Evolutionary conservation across 2,329 filamentous ascomycete species (phyloP), one percentile per base, ranked within the genome.

Genomic region (Pyrenophora tritici-repentis): DNA sequence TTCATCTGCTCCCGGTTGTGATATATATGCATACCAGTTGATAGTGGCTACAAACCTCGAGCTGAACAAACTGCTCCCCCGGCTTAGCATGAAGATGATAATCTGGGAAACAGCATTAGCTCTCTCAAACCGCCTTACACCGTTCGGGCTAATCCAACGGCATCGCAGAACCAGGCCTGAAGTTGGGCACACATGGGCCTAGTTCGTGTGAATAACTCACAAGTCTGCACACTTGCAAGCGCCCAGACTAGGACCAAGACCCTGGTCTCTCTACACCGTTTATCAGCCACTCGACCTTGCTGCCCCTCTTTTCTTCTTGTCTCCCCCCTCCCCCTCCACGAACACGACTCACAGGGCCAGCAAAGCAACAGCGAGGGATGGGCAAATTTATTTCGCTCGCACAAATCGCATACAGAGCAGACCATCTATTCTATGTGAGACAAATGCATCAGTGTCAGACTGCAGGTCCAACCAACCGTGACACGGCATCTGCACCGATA

Each of bases 161-260:
- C 42, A 58, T 41, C n/a, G 36, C 36, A 47, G 44, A 39, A 47
- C 39, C 35, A 29, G 44, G 44, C 44, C 38, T 47, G 36, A 41
- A 40, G 44, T 61, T 56, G 48, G 54, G 55, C 55, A 52, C 47
- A 54, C 56, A 51, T 26, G 48, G 45, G 43, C 5, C 59, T 56
- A 52, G 47, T 58, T 58, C 42, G 3, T 43, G 44, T 50, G 48
- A 47, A 46, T 52, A 33, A 24, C 62, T 60, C 55, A 62, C 59
- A 60, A 39, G 55, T 42, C 55, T 51, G 54, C 29, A 47, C 39
- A 47, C 39, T 52, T 58, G 56, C 65, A 71, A 68, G 65, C 67
- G 67, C 67, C 63, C 59, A 59, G 63, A 64, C 63, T 69, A 59
- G 44, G 44, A 61, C 39, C 46, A 33, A 1, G 13, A 63, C 61